Conservation (phyloP, 169 alveolate species). For the Babesia bovis region DNA sequence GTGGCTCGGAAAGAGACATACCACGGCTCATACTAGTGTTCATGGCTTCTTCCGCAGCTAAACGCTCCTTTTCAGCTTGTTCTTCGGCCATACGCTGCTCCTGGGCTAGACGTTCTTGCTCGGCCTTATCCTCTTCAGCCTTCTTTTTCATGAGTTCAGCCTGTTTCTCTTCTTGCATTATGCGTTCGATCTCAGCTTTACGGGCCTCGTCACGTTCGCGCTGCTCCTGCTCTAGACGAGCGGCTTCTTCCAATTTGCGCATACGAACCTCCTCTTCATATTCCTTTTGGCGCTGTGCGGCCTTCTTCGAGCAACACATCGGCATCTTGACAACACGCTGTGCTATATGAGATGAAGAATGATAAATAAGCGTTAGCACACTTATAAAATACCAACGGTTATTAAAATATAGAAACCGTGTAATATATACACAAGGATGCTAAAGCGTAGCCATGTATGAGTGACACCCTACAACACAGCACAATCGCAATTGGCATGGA, state of each 20-base stretch:
- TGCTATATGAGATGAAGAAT: not conserved
- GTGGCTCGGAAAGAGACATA: not conserved
- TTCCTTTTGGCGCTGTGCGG: slow-evolving; percentile 53
- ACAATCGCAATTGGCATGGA: no score
- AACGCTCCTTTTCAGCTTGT: not conserved
- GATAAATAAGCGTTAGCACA: no score
- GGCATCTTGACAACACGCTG: slow-evolving; percentile 5
- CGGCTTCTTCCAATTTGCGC: slow-evolving; percentile 33
- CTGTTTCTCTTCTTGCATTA: slow-evolving; percentile 43
- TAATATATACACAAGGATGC: not conserved
- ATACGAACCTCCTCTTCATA: slow-evolving; percentile 42
- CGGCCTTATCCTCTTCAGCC: slow-evolving; percentile 8
- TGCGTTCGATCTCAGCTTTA: slow-evolving; percentile 36
- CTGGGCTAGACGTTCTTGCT: slow-evolving; percentile 7
- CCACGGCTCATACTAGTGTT: slow-evolving; percentile 10
- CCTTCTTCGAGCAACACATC: slow-evolving; percentile 44
- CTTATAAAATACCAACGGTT: not conserved
- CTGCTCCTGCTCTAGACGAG: slow-evolving; percentile 32
- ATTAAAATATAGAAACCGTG: not conserved
- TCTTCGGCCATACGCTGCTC: not conserved
- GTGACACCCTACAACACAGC: not conserved
- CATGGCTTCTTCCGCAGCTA: not conserved
- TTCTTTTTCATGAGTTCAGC: slow-evolving; percentile 1
- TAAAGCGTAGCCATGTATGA: not conserved
- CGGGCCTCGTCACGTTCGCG: slow-evolving; percentile 22